Evolutionary conservation across 495 filamentous ascomycete species (phyloP).

Genomic region (Xylaria intraflava): DNA sequence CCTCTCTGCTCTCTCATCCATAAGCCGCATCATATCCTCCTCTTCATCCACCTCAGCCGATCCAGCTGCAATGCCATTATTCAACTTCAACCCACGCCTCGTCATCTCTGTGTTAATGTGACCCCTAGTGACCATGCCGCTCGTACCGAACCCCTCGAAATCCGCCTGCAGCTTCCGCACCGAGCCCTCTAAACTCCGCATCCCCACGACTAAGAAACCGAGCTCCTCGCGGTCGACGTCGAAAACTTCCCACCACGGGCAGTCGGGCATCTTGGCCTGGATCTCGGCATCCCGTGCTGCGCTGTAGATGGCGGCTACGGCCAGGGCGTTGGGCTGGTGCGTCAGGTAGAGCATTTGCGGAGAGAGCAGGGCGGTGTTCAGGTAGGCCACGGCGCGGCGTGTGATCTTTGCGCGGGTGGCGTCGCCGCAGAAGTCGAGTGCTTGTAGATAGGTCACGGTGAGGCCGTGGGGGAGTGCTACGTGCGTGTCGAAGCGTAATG

Average conservation of each 20-base stretch:
- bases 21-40: slow-evolving; percentile 51
- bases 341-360: slow-evolving; percentile 89
- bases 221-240: slow-evolving; percentile 95
- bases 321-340: slow-evolving; percentile 78
- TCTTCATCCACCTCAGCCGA: slow-evolving; percentile 52
- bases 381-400: slow-evolving; percentile 59
- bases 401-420: slow-evolving; percentile 43
- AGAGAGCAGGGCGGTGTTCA: slow-evolving; percentile 76
- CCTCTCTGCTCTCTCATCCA: slow-evolving; percentile 49
- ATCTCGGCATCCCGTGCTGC: slow-evolving; percentile 63
- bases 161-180: slow-evolving; percentile 40
- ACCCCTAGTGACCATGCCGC: slow-evolving; percentile 36
- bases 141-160: slow-evolving; percentile 18
- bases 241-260: slow-evolving; percentile 96
- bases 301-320: slow-evolving; percentile 83
- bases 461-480: slow-evolving; percentile 78
- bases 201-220: slow-evolving; percentile 83
- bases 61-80: slow-evolving; percentile 31
- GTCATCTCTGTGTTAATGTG: slow-evolving; percentile 39
- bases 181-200: slow-evolving; percentile 75
- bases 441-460: slow-evolving; percentile 88
- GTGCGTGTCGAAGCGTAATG: slow-evolving; percentile 74
- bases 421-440: slow-evolving; percentile 54
- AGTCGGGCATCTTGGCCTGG: slow-evolving; percentile 66
- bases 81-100: slow-evolving; percentile 34